Percentiles rank a stretch among this genome's conserved stretches.
Conservation (phyloP, 352 stramenopile species). For the Pythium brassicae region DNA sequence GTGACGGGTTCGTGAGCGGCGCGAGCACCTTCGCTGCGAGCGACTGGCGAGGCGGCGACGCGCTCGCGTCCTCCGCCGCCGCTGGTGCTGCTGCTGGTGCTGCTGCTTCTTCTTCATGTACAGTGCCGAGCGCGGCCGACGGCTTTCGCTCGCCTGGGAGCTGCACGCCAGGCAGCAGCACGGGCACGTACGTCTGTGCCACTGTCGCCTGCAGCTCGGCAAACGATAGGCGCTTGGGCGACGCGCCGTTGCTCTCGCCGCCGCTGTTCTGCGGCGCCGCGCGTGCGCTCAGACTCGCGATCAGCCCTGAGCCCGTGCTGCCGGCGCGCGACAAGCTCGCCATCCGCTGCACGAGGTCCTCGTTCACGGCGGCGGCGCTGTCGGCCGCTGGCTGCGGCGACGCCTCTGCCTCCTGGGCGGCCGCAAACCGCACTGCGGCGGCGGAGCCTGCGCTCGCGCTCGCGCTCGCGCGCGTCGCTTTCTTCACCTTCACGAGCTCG, state of each 20-base stretch:
- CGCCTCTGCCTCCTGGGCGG: too few relatives aligned
- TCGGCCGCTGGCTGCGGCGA: conserved; percentile 20
- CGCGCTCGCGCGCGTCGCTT: conserved; percentile 27
- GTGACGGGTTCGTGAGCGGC: too few relatives aligned
- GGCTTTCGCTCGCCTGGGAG: conserved; percentile 21
- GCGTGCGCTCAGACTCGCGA: conserved; percentile 49
- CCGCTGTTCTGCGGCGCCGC: background rate
- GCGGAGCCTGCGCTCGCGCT: background rate
- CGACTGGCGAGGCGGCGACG: conserved; percentile 11
- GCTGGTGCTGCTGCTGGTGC: too few relatives aligned
- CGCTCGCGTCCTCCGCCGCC: background rate
- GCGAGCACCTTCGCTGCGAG: conserved; percentile 38
- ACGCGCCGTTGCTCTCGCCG: background rate
- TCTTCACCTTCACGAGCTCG: conserved; percentile 79
- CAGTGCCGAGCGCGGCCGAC: background rate
- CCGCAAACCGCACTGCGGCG: too few relatives aligned
- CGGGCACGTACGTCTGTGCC: conserved; percentile 35
- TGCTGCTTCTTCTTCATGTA: background rate
- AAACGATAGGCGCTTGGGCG: conserved; percentile 9
- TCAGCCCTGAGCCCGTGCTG: conserved; percentile 46
- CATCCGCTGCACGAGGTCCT: conserved; percentile 71
- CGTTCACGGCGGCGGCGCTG: conserved; percentile 14
- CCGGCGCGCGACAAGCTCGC: conserved; percentile 57
- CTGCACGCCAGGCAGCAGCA: conserved; percentile 44
- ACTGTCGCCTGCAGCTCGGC: conserved; percentile 8